Base-by-base conservation (phyloP, 352 stramenopile species). In the Sclerospora graminicola region DNA sequence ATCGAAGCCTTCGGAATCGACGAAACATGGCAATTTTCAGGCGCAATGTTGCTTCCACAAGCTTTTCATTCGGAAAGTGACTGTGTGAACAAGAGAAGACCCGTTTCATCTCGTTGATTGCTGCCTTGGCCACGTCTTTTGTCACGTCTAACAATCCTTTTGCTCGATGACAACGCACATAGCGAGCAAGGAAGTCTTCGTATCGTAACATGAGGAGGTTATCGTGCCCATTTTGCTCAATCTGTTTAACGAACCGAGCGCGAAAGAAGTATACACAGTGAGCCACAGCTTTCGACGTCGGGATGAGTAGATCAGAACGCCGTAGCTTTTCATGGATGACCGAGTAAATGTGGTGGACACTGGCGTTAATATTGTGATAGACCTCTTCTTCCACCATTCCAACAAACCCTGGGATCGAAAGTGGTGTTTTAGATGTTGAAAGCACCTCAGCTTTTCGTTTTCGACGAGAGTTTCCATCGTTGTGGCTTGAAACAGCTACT, bases 131-230 rank as follows among this genome's bases (percentile, higher is more conserved):
- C 13, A n/a, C 8, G 15, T 56, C 30, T 11, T 16, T 41, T 40
- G 54, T 54, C 28, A 56, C 46, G 27, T 55, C 33, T n/a, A 50
- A 51, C 1, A 41, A 15, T 4, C 45, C 39, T 26, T 62, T 54
- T 7, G 27, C 31, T 51, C 42, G 35, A 41, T 62, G 54, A 11
- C 56, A 53, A 20, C 54, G 65, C 21, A 84, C 41, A 42, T 54
- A 79, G 8, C 42, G 61, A 29, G 60, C 44, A 19, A 87, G 50
- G 36, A 80, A 87, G 5, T 48, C 43, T 32, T 87, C 75, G 37
- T 87, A 83, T 31, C 69, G 66, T 26, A 73, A 48, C 43, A 83
- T n/a, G n/a, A n/a, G 45, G 16, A 84, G 19, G 5, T 70, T 66
- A 5, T 48, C 21, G 43, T 74, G 54, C 1, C 60, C 74, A 24